Conservation (phyloP, 495 filamentous ascomycete species). For the Annulohypoxylon maeteangense region DNA sequence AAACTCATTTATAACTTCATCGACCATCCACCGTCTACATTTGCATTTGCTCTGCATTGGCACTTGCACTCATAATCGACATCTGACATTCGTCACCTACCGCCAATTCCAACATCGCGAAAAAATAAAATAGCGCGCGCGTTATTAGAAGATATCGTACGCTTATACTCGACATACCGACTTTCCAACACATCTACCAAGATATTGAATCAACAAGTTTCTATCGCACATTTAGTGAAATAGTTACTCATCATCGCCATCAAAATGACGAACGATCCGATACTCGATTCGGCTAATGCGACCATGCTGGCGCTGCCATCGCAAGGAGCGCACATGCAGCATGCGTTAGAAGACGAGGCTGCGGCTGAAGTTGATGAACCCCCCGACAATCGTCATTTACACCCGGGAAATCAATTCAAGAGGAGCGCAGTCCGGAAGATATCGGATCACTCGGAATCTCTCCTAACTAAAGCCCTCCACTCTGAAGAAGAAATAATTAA, state of each 20-base stretch:
- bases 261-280: conserved; percentile 53
- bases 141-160: conserved; percentile 19
- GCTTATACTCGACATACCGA: conserved; percentile 13
- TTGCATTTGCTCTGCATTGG: not conserved
- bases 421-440: conserved; percentile 54
- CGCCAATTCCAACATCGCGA: conserved; percentile 6
- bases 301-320: conserved; percentile 57
- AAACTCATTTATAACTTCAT: conserved; percentile 14
- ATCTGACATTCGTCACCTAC: not conserved
- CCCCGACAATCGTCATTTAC: conserved; percentile 44
- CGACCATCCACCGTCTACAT: conserved; percentile 10
- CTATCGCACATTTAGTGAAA: conserved; percentile 15
- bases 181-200: not conserved
- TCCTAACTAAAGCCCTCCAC: conserved; percentile 82
- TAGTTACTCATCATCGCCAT: conserved; percentile 9
- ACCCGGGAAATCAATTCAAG: conserved; percentile 51
- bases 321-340: conserved; percentile 55
- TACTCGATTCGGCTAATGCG: conserved; percentile 52
- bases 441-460: conserved; percentile 71
- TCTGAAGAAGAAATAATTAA: conserved; percentile 62
- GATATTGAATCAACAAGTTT: conserved; percentile 12
- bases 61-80: not conserved
- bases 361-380: conserved; percentile 50
- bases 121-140: conserved; percentile 17
- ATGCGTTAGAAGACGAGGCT: conserved; percentile 55